These are phyloP conservation scores for Alliaria petiolata DNA, from an alignment of 345 rosid species.

Conservation along the genomic window DNA sequence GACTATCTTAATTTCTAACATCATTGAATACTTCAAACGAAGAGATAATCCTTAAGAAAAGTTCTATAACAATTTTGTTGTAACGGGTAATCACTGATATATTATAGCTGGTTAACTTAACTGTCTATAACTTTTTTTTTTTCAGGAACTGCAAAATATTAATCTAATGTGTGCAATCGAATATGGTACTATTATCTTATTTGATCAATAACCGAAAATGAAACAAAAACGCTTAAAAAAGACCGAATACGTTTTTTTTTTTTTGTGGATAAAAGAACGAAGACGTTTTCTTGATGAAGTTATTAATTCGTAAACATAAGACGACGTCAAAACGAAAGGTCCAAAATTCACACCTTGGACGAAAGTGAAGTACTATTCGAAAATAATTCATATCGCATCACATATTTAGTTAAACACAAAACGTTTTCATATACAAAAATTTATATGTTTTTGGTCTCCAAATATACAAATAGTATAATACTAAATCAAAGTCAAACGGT, in stretches of 20 bases:
- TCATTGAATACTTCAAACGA: conserved; percentile 17
- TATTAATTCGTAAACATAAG: neutral
- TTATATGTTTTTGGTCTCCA: neutral
- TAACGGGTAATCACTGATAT: neutral
- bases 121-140: neutral
- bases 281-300: conserved; percentile 13
- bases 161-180: neutral
- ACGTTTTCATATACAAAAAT: neutral
- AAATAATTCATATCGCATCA: neutral
- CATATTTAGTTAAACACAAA: neutral
- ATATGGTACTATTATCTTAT: neutral
- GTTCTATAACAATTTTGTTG: neutral
- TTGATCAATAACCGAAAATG: neutral
- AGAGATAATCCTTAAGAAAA: neutral
- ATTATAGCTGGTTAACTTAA: no score
- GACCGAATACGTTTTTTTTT: neutral
- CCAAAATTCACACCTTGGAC: conserved; percentile 1
- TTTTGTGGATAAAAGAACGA: neutral
- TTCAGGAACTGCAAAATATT: neutral
- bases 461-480: neutral
- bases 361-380: no score
- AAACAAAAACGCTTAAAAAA: neutral
- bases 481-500: conserved; percentile 22
- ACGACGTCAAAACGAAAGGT: conserved; percentile 4
- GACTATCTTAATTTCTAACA: neutral